These are phyloP conservation scores for Nakazawaea ishiwadae DNA, from an alignment of 805 yeast genomes.

Conservation along the genomic window DNA sequence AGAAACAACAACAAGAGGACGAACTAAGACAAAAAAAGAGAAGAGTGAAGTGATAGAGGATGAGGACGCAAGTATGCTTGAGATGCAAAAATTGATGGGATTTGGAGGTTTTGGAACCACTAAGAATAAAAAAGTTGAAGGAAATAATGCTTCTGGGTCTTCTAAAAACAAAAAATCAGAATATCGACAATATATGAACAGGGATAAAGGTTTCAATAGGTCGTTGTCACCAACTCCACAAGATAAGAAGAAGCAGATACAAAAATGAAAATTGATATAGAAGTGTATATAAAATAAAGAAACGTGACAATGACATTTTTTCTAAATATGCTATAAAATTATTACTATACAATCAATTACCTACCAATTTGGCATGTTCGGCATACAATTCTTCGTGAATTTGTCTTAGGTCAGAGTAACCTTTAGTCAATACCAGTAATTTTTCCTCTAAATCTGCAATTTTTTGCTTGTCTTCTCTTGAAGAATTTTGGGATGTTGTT, in stretches of 20 bases:
- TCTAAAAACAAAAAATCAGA: slow-evolving; percentile 34
- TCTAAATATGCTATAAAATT: no score
- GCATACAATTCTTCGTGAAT: slow-evolving; percentile 55
- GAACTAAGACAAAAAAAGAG: slow-evolving; percentile 1
- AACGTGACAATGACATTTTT: no score
- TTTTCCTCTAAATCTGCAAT: slow-evolving; percentile 38
- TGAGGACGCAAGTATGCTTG: slow-evolving; percentile 3
- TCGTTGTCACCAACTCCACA: slow-evolving; percentile 44
- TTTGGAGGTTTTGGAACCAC: slow-evolving; percentile 51
- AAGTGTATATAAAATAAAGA: no score
- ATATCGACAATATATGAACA: slow-evolving; percentile 58
- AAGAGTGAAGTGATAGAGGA: background rate
- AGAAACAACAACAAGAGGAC: background rate
- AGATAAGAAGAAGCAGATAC: slow-evolving; percentile 15
- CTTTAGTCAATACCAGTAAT: slow-evolving; percentile 46
- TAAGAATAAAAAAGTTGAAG: slow-evolving; percentile 51
- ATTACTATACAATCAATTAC: no score
- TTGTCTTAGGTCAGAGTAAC: slow-evolving; percentile 53
- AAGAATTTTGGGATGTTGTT: background rate
- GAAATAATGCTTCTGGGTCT: slow-evolving; percentile 39
- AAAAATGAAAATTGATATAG: slow-evolving; percentile 6
- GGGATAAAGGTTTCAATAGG: slow-evolving; percentile 51
- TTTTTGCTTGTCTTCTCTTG: slow-evolving; percentile 22
- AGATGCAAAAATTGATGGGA: slow-evolving; percentile 50
- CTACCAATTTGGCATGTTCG: slow-evolving; percentile 40